Conservation (phyloP, 257 asterid species). For the Solanum sitiens region DNA sequence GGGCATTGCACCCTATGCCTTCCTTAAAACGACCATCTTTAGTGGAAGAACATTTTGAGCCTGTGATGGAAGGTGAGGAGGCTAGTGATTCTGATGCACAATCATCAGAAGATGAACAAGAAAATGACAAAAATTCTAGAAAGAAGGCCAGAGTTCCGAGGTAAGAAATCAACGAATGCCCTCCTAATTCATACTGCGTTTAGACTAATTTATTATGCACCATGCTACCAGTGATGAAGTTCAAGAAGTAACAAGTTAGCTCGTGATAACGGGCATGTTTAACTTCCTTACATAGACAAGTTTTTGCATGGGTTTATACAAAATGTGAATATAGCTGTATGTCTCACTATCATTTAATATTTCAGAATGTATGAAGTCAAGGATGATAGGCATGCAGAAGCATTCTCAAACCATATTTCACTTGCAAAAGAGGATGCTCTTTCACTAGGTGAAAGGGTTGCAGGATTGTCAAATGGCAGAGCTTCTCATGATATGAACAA, state of each 20-base stretch:
- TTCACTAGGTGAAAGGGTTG: constrained; percentile 74
- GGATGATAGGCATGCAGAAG: constrained; percentile 88
- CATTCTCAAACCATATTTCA: constrained; percentile 54
- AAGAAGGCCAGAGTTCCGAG: constrained; percentile 51
- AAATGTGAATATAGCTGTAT: neutral
- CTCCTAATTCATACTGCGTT: neutral
- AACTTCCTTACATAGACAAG: neutral
- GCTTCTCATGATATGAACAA: constrained; percentile 14
- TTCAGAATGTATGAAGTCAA: constrained; percentile 82
- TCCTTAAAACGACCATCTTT: constrained; percentile 48
- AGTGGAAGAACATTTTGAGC: constrained; percentile 78
- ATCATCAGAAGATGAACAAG: constrained; percentile 51
- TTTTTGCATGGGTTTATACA: neutral
- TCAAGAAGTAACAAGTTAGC: neutral
- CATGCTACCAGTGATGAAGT: neutral
- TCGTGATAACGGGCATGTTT: neutral
- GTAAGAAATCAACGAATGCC: constrained; percentile 16
- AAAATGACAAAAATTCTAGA: constrained; percentile 25
- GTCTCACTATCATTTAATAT: neutral
- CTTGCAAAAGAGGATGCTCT: constrained; percentile 72
- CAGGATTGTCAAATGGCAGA: constrained; percentile 23
- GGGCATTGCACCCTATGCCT: constrained; percentile 69
- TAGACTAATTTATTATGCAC: neutral
- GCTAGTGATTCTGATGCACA: constrained; percentile 46
- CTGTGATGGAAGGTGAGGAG: constrained; percentile 48